These are phyloP conservation scores for Pyropia yezoensis DNA, from an alignment of 23 red algal species.

Conservation along the genomic window DNA sequence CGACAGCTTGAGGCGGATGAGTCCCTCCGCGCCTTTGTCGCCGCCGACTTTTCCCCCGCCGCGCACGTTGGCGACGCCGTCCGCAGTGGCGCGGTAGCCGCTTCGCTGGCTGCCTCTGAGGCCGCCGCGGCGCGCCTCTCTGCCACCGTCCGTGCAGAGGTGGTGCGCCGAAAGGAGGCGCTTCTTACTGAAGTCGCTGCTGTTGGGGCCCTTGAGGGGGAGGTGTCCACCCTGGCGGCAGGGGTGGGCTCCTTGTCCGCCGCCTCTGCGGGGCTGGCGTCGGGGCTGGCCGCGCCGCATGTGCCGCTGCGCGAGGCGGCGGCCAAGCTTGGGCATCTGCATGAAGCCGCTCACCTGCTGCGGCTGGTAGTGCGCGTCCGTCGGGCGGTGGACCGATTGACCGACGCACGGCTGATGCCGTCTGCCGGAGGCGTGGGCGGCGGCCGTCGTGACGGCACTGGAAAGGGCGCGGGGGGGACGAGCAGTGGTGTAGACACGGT, in stretches of 20 bases:
- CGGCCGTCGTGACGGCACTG: neutral
- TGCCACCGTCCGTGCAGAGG: constrained; percentile 53
- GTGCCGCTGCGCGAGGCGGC: constrained; percentile 31
- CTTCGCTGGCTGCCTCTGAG: constrained; percentile 43
- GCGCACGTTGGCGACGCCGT: constrained; percentile 44
- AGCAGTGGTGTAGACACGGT: neutral
- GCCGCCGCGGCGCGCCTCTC: constrained; percentile 42
- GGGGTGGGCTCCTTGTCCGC: constrained; percentile 44
- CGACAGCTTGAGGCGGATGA: constrained; percentile 13
- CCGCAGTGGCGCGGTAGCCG: constrained; percentile 21
- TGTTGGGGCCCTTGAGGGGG: constrained; percentile 48
- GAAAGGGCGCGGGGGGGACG: too few species aligned
- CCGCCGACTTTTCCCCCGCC: constrained; percentile 22
- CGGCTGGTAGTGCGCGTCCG: constrained; percentile 32
- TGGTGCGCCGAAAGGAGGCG: constrained; percentile 64
- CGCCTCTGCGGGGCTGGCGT: constrained; percentile 20
- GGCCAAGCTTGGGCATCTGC: constrained; percentile 27
- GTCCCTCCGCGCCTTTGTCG: constrained; percentile 29
- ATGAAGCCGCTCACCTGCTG: constrained; percentile 32
- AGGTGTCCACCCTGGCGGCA: constrained; percentile 41
- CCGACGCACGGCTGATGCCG: constrained; percentile 42
- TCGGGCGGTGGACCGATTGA: constrained; percentile 20
- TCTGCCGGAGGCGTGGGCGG: neutral
- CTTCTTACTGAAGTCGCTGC: constrained; percentile 64
- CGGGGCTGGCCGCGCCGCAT: constrained; percentile 36